Evolutionary conservation across 164 flowering plant genomes (phyloP).

Genomic region (Kalanchoe fedtschenkoi): DNA sequence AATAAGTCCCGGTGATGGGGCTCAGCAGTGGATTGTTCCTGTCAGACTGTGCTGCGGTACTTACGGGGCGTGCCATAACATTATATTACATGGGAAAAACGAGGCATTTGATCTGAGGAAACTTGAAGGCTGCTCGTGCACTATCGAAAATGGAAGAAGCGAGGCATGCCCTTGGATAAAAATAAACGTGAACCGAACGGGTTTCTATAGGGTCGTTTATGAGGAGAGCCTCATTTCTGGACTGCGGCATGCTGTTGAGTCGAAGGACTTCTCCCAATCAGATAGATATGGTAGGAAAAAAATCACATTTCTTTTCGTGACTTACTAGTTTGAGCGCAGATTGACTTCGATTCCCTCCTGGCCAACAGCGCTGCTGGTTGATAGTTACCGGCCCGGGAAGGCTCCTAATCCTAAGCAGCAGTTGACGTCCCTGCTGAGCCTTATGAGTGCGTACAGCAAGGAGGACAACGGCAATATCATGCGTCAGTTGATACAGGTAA

Average conservation of each 20-base stretch:
- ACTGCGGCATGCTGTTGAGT: not conserved
- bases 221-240: not conserved
- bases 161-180: conserved; percentile 5
- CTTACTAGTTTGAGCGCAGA: not conserved
- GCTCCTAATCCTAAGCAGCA: not conserved
- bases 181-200: conserved; percentile 4
- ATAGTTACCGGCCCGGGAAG: not conserved
- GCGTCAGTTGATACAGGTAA: not conserved
- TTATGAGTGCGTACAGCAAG: not conserved
- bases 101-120: not conserved
- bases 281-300: conserved; percentile 3
- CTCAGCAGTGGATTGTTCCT: conserved; percentile 4
- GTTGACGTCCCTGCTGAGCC: not conserved
- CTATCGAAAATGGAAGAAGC: not conserved
- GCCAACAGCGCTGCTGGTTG: conserved; percentile 1
- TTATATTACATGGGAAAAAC: not conserved
- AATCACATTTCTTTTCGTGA: not conserved
- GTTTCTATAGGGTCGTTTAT: conserved; percentile 4
- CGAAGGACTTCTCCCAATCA: not conserved
- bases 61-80: not conserved
- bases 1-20: not conserved
- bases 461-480: not conserved
- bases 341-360: not conserved
- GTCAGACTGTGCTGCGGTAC: conserved; percentile 1
- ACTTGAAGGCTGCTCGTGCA: conserved; percentile 1